Base-by-base conservation (phyloP, 805 yeast species). In the Cyberlindnera misumaiensis region DNA sequence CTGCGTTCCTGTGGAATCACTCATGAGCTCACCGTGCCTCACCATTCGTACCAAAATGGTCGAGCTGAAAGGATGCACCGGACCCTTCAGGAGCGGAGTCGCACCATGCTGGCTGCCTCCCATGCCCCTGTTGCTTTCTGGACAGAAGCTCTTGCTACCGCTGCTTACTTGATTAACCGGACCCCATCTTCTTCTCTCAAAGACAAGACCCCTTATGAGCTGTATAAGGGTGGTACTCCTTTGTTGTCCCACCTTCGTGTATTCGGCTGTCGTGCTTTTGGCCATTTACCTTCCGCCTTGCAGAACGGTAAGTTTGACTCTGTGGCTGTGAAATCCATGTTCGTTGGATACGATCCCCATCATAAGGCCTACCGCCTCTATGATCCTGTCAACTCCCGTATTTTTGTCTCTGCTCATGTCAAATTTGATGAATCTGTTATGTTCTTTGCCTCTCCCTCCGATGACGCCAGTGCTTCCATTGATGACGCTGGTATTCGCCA, bases 311-410 rank as follows among this genome's bases (percentile, higher is more conserved):
- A 33, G 14, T 16, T 38, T 9, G 11, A 16, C 3, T 28, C 27
- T 3, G 15, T 27, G 5, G 36, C 36, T 12, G 25, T 22, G 20
- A n/a, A 17, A 12, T 18, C 26, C 32, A 26, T 29, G 15, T 18
- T 37, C 29, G 11, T 38, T 16, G 36, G 41, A n/a, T 38, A 38
- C 25, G 41, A 38, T 16, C 14, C 27, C 7, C 27, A 38, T 24
- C 33, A 28, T 15, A 17, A 38, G 16, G 41, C 41, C 11, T 38
- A 38, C 22, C 28, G 34, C 2, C 11, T 38, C 5, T 38, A 22
- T 27, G 41, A 38, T 20, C 25, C 33, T 9, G 15, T 11, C 5
- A n/a, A 15, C 18, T 26, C 28, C 7, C 13, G 22, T 3, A 24
- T 25, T 3, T 18, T 33, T n/a, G 20, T 32, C 11, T 28, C 36